Percentiles rank a stretch among this genome's conserved stretches.
Evolutionary conservation across 2,329 filamentous ascomycete genomes (phyloP).

Genomic region (Teratosphaeria destructans): DNA sequence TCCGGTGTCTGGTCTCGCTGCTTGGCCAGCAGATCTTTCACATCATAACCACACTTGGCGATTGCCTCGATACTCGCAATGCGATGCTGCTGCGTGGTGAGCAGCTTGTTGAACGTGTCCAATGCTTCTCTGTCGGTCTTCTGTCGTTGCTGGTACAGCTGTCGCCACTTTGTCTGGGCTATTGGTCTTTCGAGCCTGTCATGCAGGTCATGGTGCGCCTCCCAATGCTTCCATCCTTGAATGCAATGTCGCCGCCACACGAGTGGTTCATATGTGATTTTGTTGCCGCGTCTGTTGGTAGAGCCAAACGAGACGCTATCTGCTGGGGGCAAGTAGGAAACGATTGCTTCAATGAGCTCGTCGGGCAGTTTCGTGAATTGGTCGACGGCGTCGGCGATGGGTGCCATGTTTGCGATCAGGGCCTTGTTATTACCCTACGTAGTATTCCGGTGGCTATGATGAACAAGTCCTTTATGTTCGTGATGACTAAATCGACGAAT

Average conservation of each 20-base stretch:
- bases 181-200: slow-evolving; percentile 38
- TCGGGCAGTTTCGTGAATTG: slow-evolving; percentile 50
- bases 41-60: slow-evolving; percentile 67
- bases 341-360: slow-evolving; percentile 73
- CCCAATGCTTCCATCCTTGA: slow-evolving; percentile 64
- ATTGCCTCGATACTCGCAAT: slow-evolving; percentile 61
- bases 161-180: slow-evolving; percentile 53
- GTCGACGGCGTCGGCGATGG: not conserved
- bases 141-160: slow-evolving; percentile 28
- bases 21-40: slow-evolving; percentile 66
- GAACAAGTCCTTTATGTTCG: not conserved
- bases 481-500: not conserved
- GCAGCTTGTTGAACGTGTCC: slow-evolving; percentile 51
- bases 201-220: slow-evolving; percentile 49
- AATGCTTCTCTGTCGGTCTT: slow-evolving; percentile 25
- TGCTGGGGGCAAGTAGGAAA: slow-evolving; percentile 49
- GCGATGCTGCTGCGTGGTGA: slow-evolving; percentile 60
- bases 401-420: not conserved
- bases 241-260: slow-evolving; percentile 73
- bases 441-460: no score
- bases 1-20: slow-evolving; percentile 52
- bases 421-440: not conserved
- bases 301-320: slow-evolving; percentile 45
- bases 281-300: slow-evolving; percentile 54
- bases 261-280: slow-evolving; percentile 58